Base-by-base conservation (phyloP, 805 yeast species). In the Lachancea quebecensis region DNA sequence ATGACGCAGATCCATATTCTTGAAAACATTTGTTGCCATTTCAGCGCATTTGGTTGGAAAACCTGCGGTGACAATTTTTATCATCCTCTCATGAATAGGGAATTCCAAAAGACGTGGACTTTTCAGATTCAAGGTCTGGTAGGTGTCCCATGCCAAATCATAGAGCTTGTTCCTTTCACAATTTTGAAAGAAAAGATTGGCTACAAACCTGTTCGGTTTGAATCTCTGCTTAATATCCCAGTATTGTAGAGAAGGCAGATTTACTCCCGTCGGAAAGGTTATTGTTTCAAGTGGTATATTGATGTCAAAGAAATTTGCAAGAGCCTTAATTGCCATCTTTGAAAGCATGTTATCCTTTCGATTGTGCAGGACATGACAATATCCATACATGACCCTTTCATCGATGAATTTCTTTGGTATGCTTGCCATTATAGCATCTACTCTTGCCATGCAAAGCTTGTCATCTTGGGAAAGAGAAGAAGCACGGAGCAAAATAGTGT, bases 391-490 rank as follows among this genome's bases (percentile, higher is more conserved):
- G 21, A 62, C 37, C 41, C 44, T 53, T 1, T 51, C 42, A 42
- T 63, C 67, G 17, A 59, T 38, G 25, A 46, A 38, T 15, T 41
- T 50, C 9, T 41, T 27, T 11, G 60, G 59, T 9, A 60, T 50
- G 1, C 41, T 40, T 15, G 45, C 45, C 38, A 62, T 47, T 6
- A 59, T 16, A 2, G 41, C 49, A 39, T 51, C 49, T 12, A 56
- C 42, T 14, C 57, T 18, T 15, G 51, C 53, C 16, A 47, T 36
- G 41, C 58, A 59, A 15, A 51, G 38, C 7, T 31, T 14, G 18
- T 51, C 57, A 14, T 55, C 51, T 12, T 50, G 42, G 4, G 57
- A 44, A 17, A 52, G 51, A 7, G 52, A 31, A 27, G 52, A 48
- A 1, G 58, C 58, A 30, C 58, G 54, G 4, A 60, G 42, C 38